A percentile compares a stretch with the other conserved stretches of the same genome.
Evolutionary conservation across 345 rosid species (phyloP).

Genomic region (Trapa bicornis): DNA sequence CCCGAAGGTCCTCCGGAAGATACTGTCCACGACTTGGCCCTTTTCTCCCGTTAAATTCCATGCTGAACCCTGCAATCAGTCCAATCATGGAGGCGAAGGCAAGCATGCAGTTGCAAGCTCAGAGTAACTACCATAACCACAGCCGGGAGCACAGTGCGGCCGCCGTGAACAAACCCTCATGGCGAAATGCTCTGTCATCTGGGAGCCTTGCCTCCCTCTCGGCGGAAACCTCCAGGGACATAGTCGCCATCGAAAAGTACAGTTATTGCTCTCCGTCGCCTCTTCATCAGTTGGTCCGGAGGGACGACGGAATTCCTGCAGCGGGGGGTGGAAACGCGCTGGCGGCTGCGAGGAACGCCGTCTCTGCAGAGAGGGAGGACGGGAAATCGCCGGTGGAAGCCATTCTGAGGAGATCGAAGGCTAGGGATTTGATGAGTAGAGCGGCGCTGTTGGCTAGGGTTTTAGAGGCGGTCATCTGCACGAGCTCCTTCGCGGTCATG

Average conservation of each 20-base stretch:
- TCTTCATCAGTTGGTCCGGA: not conserved
- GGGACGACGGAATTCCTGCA: not conserved
- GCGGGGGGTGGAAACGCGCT: constrained; percentile 7
- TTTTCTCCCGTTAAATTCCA: not conserved
- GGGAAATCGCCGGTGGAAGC: constrained; percentile 12
- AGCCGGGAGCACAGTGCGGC: not conserved
- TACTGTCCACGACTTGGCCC: no score
- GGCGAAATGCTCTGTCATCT: constrained; percentile 45
- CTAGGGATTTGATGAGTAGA: constrained; percentile 23
- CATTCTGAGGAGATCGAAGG: constrained; percentile 24
- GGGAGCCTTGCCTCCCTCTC: constrained; percentile 32
- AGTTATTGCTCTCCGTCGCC: constrained; percentile 5
- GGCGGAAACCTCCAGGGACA: constrained; percentile 37
- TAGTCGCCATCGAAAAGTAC: constrained; percentile 31
- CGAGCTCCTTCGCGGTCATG: constrained; percentile 91
- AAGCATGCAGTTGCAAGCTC: not conserved
- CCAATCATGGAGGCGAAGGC: not conserved
- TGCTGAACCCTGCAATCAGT: not conserved
- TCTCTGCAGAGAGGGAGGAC: constrained; percentile 10
- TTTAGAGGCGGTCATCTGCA: constrained; percentile 49
- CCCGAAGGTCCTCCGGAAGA: no score
- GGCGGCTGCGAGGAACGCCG: constrained; percentile 22
- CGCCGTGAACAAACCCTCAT: constrained; percentile 46
- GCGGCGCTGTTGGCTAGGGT: constrained; percentile 57
- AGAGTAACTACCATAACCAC: not conserved